Conservation (phyloP, 352 stramenopile species). For the Phytophthora sojae region DNA sequence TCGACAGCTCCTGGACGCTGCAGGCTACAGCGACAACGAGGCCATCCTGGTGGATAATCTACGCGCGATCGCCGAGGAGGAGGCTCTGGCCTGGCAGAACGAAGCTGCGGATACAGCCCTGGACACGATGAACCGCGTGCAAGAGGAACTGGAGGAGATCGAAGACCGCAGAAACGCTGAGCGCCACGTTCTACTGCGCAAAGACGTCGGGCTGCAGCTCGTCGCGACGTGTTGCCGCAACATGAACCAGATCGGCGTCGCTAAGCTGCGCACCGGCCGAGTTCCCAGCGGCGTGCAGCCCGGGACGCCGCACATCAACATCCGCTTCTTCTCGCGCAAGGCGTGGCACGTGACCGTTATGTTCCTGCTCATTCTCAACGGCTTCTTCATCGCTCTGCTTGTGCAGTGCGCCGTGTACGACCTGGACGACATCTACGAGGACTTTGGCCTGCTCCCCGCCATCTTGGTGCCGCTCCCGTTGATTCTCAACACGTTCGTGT, state of each 20-base stretch:
- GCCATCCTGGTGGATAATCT: conserved; percentile 10
- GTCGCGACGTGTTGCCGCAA: conserved; percentile 28
- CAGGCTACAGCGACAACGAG: conserved; percentile 29
- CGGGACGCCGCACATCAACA: conserved; percentile 23
- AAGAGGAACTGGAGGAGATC: conserved; percentile 30
- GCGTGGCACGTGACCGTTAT: conserved; percentile 68
- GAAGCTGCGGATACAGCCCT: conserved; percentile 27
- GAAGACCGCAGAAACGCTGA: conserved; percentile 21
- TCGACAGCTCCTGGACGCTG: conserved; percentile 36
- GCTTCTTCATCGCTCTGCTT: conserved; percentile 65
- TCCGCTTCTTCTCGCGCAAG: conserved; percentile 67
- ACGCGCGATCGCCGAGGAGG: conserved; percentile 26
- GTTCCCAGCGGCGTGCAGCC: conserved; percentile 16
- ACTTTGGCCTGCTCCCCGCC: conserved; percentile 40
- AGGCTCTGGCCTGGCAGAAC: conserved; percentile 17
- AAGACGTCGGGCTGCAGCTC: conserved; percentile 32
- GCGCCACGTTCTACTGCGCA: conserved; percentile 21
- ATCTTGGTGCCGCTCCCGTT: conserved; percentile 48
- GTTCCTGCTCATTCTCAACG: conserved; percentile 68
- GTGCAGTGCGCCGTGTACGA: conserved; percentile 66
- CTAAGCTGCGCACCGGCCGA: conserved; percentile 8
- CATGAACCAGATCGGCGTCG: conserved; percentile 3
- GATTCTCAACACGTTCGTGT: conserved; percentile 57
- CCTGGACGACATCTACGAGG: conserved; percentile 29
- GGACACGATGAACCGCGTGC: conserved; percentile 26